A percentile compares a stretch with the other conserved stretches of the same genome.
These are phyloP conservation scores for Saccharomycopsis selenospora DNA, from an alignment of 805 yeast genomes.

Conservation along the genomic window DNA sequence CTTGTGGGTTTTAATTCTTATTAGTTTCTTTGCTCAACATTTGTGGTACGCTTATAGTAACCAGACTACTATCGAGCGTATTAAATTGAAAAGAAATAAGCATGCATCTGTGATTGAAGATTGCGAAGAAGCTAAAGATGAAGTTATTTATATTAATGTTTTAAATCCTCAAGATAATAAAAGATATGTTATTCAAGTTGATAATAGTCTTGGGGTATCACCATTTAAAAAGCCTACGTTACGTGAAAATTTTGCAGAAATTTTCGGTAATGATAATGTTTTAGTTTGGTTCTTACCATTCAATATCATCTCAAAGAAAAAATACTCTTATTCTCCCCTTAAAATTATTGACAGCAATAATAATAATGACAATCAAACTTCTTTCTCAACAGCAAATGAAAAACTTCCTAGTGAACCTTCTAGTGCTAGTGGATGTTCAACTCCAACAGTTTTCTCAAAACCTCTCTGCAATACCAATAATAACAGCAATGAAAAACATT, in stretches of 20 bases:
- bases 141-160: constrained; percentile 10
- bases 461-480: not conserved
- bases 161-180: constrained; percentile 2
- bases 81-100: not conserved
- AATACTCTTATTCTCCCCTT: not conserved
- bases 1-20: constrained; percentile 10
- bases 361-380: not conserved
- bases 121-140: not conserved
- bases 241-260: constrained; percentile 9
- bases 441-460: not conserved
- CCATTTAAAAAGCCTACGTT: constrained; percentile 16
- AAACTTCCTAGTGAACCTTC: not conserved
- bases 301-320: not conserved
- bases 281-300: constrained; percentile 15
- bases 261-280: constrained; percentile 6
- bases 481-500: not conserved
- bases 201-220: not conserved
- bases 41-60: constrained; percentile 10
- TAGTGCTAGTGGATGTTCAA: not conserved
- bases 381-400: not conserved
- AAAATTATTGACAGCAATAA: not conserved
- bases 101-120: not conserved
- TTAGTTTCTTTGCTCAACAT: constrained; percentile 15
- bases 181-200: constrained; percentile 9
- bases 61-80: constrained; percentile 19